Evolutionary conservation across 352 stramenopile genomes (phyloP).

Genomic region (Pythium insidiosum): DNA sequence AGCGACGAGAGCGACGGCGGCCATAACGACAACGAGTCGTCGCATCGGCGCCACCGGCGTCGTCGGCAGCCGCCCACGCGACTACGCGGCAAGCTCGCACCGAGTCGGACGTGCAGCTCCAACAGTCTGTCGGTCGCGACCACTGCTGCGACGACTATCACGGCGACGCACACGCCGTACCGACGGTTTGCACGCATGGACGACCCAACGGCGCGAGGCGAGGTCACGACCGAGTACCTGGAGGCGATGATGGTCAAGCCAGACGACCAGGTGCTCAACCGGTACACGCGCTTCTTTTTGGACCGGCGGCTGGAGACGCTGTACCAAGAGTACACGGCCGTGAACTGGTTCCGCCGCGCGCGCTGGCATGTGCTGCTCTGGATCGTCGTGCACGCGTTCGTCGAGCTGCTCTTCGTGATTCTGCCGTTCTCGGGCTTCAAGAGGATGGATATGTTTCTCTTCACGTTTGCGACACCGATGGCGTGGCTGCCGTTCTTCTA

Average conservation of each 20-base stretch:
- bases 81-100: too few species aligned
- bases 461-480: conserved; percentile 27
- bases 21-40: conserved; percentile 4
- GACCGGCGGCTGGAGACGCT: conserved; percentile 62
- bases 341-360: conserved; percentile 75
- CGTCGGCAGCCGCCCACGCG: neutral
- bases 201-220: conserved; percentile 9
- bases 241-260: conserved; percentile 67
- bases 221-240: conserved; percentile 66
- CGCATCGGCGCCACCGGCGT: neutral
- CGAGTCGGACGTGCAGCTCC: too few species aligned
- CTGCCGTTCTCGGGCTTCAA: conserved; percentile 49
- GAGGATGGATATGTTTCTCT: conserved; percentile 63
- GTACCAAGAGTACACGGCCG: conserved; percentile 81
- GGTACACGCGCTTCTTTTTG: conserved; percentile 73
- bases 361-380: conserved; percentile 66
- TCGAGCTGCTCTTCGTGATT: conserved; percentile 56
- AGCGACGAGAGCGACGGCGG: conserved; percentile 2
- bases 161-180: neutral
- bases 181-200: neutral
- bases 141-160: neutral
- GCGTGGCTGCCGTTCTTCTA: conserved; percentile 71
- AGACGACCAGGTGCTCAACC: conserved; percentile 66
- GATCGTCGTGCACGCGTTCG: conserved; percentile 62
- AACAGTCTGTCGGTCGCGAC: neutral